Base-by-base conservation (phyloP, 2,329 filamentous ascomycete genomes). In the Phoma sp. region DNA sequence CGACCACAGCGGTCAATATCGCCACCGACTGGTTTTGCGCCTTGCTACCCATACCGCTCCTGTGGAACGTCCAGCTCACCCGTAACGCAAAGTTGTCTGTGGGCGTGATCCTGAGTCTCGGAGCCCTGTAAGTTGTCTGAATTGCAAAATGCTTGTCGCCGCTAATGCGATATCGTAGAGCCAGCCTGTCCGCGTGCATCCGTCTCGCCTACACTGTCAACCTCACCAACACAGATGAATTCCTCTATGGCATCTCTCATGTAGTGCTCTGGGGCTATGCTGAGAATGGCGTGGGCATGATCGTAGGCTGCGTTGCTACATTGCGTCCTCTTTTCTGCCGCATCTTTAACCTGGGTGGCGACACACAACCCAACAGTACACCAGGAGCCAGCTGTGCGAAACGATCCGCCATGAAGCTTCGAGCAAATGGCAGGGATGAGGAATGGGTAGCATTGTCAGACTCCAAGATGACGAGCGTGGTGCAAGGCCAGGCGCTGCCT, bases 261-360 rank as follows among this genome's bases (percentile, higher is more conserved):
- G 64, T 76, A 21, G 61, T 75, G 25, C 70, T 74, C 37, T 76
- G 73, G 74, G 72, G 72, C 3, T 75, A 73, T 43, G 72, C 72
- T 6, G 73, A 75, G 33, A 72, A 71, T n/a, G 72, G 68, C 4
- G 67, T 74, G 5, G 73, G 73, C 5, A 65, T 75, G 55, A 65
- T 74, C 13, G 72, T 74, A 6, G 73, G 70, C 13, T 72, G 68
- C 45, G 61, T 74, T 7, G 65, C 68, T 4, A 74, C 73, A 1
- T 63, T 76, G 12, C 67, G 71, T 1, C 73, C 73, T 1, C 61
- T 75, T 8, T 72, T 76, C 50, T 68, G 67, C 19, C 61, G 58
- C 12, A 19, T 64, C 7, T 57, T 68, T 5, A 52, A 61, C 19
- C 63, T 68, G 10, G 63, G 61, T 21, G 51, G 47, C 19, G 53